phyloP scores from a whole-genome alignment of 1,284 basidiomycete species.

The Boletus hoseneyae region DNA sequence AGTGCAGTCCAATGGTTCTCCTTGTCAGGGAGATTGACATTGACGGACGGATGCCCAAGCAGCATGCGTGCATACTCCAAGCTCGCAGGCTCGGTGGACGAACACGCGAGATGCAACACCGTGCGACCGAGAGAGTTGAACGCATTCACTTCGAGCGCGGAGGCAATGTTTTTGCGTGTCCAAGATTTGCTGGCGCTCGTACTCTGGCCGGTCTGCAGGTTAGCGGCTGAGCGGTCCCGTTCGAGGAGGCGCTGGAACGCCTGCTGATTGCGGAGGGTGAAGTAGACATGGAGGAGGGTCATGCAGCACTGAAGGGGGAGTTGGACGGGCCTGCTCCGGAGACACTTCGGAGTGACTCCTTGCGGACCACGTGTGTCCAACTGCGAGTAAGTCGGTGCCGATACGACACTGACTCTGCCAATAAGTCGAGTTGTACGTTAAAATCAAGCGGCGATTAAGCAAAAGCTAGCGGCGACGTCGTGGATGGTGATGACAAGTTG shows the following conservation, averaged over 20 bases:
- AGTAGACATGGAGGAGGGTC: slow-evolving; percentile 81
- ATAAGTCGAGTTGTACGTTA: not conserved
- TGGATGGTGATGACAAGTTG: too few species aligned
- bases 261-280: slow-evolving; percentile 72
- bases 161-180: slow-evolving; percentile 49
- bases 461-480: not conserved
- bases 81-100: slow-evolving; percentile 55
- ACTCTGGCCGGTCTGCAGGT: slow-evolving; percentile 35
- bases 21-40: slow-evolving; percentile 79
- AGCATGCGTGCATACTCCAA: slow-evolving; percentile 81
- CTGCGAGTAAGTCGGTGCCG: slow-evolving; percentile 12
- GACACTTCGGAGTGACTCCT: slow-evolving; percentile 32
- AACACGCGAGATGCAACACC: slow-evolving; percentile 81
- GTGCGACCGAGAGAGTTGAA: slow-evolving; percentile 73
- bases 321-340: slow-evolving; percentile 23
- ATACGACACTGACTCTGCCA: slow-evolving; percentile 12
- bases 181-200: slow-evolving; percentile 64
- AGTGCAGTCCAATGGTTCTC: slow-evolving; percentile 93
- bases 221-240: slow-evolving; percentile 21
- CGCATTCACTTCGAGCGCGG: slow-evolving; percentile 64
- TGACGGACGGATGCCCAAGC: slow-evolving; percentile 74
- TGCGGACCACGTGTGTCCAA: slow-evolving; percentile 24
- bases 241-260: slow-evolving; percentile 82
- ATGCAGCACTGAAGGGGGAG: slow-evolving; percentile 43
- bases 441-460: too few species aligned